Evolutionary conservation across 2,329 filamentous ascomycete species (phyloP), one percentile per base, ranked within the genome.

Genomic region (Calonectria hongkongensis): DNA sequence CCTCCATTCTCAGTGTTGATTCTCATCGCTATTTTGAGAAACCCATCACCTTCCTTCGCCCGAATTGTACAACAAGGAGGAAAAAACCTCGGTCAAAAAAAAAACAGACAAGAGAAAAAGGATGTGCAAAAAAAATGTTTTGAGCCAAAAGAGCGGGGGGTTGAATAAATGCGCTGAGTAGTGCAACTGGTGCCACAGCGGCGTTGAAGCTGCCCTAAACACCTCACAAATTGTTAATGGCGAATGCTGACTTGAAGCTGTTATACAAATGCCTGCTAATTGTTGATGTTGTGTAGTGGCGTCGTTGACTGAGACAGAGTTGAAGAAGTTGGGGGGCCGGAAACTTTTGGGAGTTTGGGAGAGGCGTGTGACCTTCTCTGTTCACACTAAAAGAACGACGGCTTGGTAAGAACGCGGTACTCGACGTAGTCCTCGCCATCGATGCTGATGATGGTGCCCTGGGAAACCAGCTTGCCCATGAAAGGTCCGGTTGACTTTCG

Each of bases 391-490:
- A 91, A 92, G 78, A 92, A 92, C 0, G 86, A 88, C 0, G 90
- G 90, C 82, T 92, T 92, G 1, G 89, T 92, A 30, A 93, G 86
- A 1, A 93, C 90, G 2, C 91, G 88, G 75, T 93, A 93, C 80
- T 93, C 91, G 41, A 93, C 90, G 73, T 91, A 93, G 74, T 93
- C 91, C 79, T 93, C 91, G 27, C 91, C 91, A 72, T 93, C 90
- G 72, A 93, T 93, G 60, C 85, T 92, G 77, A 93, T 88, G 27
- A 93, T 90, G 12, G 88, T 88, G 6, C 91, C 89, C 72, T 90
- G 87, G 58, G 89, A 91, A 36, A 92, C 90, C n/a, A 92, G 87
- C 79, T 92, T 92, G 28, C 91, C 91, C 73, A 88, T 85, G 72
- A 93, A 92, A 0, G 90, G 90, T 0, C 91, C 91, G 4, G 83